Conservation (phyloP, 164 flowering plant genomes). For the Magnolia officinalis region DNA sequence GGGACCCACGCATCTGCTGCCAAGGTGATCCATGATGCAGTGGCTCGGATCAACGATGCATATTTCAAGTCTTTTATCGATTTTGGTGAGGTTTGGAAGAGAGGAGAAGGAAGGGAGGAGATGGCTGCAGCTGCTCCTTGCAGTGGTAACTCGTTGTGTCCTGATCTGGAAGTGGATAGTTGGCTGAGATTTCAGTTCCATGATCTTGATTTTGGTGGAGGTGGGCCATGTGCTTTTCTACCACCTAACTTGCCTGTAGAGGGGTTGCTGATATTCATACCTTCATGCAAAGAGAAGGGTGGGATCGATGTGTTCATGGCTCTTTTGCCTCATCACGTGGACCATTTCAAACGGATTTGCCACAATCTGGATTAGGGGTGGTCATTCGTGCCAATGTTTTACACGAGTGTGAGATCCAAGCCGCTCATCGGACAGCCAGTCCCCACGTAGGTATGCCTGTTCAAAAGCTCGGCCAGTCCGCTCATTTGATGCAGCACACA, state of each 20-base stretch:
- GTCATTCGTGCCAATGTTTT: no score
- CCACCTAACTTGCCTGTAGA: constrained; percentile 16
- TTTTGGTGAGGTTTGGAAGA: constrained; percentile 10
- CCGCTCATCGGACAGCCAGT: background rate
- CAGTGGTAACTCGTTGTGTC: background rate
- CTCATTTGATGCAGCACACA: no score
- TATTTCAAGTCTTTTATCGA: constrained; percentile 22
- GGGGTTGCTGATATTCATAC: constrained; percentile 11
- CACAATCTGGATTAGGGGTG: background rate
- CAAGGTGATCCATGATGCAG: constrained; percentile 13
- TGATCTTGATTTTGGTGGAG: constrained; percentile 18
- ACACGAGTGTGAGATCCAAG: no score
- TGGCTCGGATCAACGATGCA: constrained; percentile 5
- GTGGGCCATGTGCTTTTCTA: constrained; percentile 11
- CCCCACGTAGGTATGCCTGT: background rate
- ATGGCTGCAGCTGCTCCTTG: background rate
- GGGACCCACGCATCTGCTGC: constrained; percentile 4
- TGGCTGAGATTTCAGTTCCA: constrained; percentile 17
- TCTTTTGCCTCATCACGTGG: constrained; percentile 7
- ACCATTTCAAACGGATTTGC: constrained; percentile 3
- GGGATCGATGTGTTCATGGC: constrained; percentile 10
- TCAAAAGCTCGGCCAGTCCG: no score
- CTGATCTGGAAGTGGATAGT: constrained; percentile 15
- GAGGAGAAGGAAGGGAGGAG: background rate
- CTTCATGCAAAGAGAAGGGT: constrained; percentile 15